phyloP scores from a whole-genome alignment of 306 rosid genomes.

The Leucaena leucocephala region DNA sequence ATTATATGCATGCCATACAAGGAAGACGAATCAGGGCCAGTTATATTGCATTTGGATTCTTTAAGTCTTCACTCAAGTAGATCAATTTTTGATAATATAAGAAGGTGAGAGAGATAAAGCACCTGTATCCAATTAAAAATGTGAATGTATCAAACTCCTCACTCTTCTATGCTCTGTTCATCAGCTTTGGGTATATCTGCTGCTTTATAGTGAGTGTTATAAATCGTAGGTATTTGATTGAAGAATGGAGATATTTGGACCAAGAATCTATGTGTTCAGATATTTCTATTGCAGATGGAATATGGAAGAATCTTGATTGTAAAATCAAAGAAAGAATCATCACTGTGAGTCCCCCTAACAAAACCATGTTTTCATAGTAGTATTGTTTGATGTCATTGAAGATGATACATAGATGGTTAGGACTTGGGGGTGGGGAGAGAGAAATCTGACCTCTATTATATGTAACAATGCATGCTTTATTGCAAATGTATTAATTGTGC shows the following conservation, averaged over 20 bases:
- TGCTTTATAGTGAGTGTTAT: neutral
- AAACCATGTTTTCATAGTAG: too few relatives aligned
- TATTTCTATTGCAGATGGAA: neutral
- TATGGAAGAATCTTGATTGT: conserved; percentile 12
- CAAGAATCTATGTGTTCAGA: conserved; percentile 6
- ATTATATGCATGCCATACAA: conserved; percentile 86
- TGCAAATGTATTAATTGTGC: neutral
- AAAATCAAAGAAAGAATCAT: conserved; percentile 14
- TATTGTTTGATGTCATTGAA: neutral
- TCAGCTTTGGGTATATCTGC: conserved; percentile 20
- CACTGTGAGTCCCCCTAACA: neutral
- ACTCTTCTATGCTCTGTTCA: neutral
- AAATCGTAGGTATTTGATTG: conserved; percentile 6
- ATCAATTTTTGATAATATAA: conserved; percentile 72
- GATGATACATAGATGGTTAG: neutral
- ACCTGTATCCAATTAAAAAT: conserved; percentile 24
- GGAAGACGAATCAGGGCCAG: conserved; percentile 85
- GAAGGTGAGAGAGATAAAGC: conserved; percentile 57
- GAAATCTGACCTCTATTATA: neutral
- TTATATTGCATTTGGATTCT: conserved; percentile 92
- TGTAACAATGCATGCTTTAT: neutral
- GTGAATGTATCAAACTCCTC: conserved; percentile 4
- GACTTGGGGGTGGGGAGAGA: neutral
- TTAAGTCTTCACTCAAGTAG: conserved; percentile 81
- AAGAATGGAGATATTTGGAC: conserved; percentile 12